Conservation (phyloP, 371 early-diverging fungal species). For the Actinomucor elegans region DNA sequence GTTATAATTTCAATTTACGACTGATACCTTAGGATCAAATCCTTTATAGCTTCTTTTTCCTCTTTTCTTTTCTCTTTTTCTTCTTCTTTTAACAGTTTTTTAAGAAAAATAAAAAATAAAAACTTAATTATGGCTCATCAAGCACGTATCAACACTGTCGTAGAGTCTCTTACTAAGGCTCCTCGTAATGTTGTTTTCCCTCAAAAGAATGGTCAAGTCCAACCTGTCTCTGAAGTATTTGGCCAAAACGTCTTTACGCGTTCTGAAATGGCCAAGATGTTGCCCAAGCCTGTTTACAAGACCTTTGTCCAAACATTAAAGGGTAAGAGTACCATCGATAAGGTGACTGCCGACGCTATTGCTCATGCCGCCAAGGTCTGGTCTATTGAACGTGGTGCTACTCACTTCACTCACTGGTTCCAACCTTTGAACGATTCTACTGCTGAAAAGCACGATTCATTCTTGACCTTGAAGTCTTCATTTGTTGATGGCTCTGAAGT, state of each 20-base stretch:
- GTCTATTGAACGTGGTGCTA: conserved; percentile 94
- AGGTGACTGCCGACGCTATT: conserved; percentile 94
- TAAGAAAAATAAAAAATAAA: background rate
- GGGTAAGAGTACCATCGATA: conserved; percentile 87
- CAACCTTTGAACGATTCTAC: conserved; percentile 98
- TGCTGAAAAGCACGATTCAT: conserved; percentile 98
- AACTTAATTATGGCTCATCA: conserved; percentile 36
- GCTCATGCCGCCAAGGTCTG: conserved; percentile 97
- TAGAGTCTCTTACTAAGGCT: conserved; percentile 49
- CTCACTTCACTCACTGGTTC: conserved; percentile 99
- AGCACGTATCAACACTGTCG: conserved; percentile 50
- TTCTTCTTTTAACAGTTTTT: background rate
- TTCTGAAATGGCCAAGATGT: conserved; percentile 78
- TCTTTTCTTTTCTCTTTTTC: background rate
- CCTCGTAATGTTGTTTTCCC: conserved; percentile 76
- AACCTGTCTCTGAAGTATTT: conserved; percentile 86
- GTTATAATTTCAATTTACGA: no score
- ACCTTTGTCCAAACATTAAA: conserved; percentile 86
- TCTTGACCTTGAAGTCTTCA: conserved; percentile 80
- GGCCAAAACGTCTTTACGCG: conserved; percentile 91
- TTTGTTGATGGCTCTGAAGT: conserved; percentile 79
- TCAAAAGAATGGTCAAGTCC: conserved; percentile 63
- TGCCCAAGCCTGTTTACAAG: conserved; percentile 94
- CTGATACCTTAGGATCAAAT: no score
- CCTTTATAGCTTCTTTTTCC: background rate